Evolutionary conservation across 2,329 filamentous ascomycete genomes (phyloP).

Genomic region (Cytospora mali): DNA sequence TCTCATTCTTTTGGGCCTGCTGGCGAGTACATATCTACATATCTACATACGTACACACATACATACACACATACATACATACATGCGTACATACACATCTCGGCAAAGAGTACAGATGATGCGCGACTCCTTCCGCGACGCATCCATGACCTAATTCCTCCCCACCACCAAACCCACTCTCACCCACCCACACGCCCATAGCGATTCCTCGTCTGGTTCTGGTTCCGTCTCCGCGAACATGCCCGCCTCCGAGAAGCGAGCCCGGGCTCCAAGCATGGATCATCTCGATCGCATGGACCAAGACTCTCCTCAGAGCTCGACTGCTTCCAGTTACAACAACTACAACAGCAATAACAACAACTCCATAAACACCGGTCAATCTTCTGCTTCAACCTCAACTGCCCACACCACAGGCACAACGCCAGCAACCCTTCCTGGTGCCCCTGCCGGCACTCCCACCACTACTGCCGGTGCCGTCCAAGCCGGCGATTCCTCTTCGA

Average conservation of each 20-base stretch:
- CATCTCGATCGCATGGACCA: conserved; percentile 24
- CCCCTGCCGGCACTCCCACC: conserved; percentile 11
- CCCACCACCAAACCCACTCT: not conserved
- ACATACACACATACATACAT: too few relatives aligned
- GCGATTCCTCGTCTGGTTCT: conserved; percentile 4
- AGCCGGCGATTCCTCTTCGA: conserved; percentile 33
- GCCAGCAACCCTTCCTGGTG: conserved; percentile 14
- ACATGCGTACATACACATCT: too few relatives aligned
- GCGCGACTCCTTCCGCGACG: not conserved
- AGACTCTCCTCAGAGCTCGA: conserved; percentile 17
- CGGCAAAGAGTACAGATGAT: not conserved
- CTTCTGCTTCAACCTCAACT: conserved; percentile 10
- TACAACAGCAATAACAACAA: not conserved
- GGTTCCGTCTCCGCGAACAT: not conserved
- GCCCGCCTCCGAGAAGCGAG: conserved; percentile 19
- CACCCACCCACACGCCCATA: not conserved
- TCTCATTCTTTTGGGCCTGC: too few relatives aligned
- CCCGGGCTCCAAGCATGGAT: conserved; percentile 25
- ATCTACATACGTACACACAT: too few relatives aligned
- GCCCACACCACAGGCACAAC: conserved; percentile 16
- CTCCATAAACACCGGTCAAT: conserved; percentile 5
- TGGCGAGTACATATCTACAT: too few relatives aligned
- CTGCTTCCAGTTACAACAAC: not conserved
- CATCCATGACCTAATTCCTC: not conserved
- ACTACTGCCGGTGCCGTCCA: conserved; percentile 15